These are phyloP conservation scores for Wickerhamomyces sp. DNA, from an alignment of 1,139 yeast species.

Conservation along the genomic window DNA sequence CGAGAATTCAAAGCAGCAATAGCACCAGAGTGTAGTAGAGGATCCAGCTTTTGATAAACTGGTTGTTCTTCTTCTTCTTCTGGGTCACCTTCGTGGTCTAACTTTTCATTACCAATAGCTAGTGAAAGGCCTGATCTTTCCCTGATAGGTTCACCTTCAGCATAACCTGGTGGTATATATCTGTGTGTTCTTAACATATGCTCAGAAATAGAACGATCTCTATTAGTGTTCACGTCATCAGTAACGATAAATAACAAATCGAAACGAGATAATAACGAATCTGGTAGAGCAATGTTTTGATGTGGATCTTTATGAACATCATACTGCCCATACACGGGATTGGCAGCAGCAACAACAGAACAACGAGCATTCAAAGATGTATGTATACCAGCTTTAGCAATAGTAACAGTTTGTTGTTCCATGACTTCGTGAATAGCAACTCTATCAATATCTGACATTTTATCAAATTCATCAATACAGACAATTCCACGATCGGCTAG, in stretches of 20 bases:
- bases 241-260: slow-evolving; percentile 94
- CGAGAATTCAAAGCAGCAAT: slow-evolving; percentile 28
- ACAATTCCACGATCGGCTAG: slow-evolving; percentile 96
- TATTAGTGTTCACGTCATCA: slow-evolving; percentile 83
- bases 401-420: slow-evolving; percentile 99
- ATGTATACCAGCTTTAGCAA: slow-evolving; percentile 98
- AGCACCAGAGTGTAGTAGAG: slow-evolving; percentile 81
- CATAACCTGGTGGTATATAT: slow-evolving; percentile 79
- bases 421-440: slow-evolving; percentile 99
- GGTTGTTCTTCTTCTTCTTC: slow-evolving; percentile 34
- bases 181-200: slow-evolving; percentile 95
- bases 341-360: slow-evolving; percentile 97
- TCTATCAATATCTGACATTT: slow-evolving; percentile 94
- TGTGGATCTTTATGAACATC: slow-evolving; percentile 96
- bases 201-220: slow-evolving; percentile 86
- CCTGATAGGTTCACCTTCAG: slow-evolving; percentile 93
- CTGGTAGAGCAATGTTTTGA: slow-evolving; percentile 94
- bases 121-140: slow-evolving; percentile 67
- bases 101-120: slow-evolving; percentile 67
- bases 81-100: slow-evolving; percentile 25
- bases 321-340: slow-evolving; percentile 96
- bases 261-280: slow-evolving; percentile 92
- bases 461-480: slow-evolving; percentile 97
- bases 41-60: slow-evolving; percentile 79
- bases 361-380: slow-evolving; percentile 96